Percentiles rank a stretch among this genome's conserved stretches.
These are phyloP conservation scores for Paramecium tetraurelia DNA, from an alignment of 73 alveolate species.

Conservation along the genomic window DNA sequence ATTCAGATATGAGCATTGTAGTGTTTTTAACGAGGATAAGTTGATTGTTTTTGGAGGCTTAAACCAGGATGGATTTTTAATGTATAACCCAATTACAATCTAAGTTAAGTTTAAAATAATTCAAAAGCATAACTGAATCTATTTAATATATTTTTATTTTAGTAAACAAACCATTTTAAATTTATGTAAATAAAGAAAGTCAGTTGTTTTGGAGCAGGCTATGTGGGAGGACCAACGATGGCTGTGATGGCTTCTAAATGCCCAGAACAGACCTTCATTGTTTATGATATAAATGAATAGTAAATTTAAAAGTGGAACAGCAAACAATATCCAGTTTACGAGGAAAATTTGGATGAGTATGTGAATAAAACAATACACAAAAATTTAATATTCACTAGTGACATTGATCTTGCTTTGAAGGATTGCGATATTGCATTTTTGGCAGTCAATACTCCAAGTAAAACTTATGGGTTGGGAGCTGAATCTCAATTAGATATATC, in stretches of 20 bases:
- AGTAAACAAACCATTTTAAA: not conserved
- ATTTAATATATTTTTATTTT: not conserved
- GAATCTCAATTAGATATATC: conserved; percentile 78
- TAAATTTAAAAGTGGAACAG: conserved; percentile 76
- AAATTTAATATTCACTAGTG: conserved; percentile 78
- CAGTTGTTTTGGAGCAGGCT: conserved; percentile 96
- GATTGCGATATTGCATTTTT: conserved; percentile 73
- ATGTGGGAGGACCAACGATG: conserved; percentile 96
- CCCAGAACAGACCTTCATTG: conserved; percentile 73
- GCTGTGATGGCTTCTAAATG: conserved; percentile 86
- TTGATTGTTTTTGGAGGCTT: not conserved
- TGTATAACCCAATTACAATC: not conserved
- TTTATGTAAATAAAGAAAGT: conserved; percentile 56
- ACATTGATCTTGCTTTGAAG: conserved; percentile 68
- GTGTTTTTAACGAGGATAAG: not conserved
- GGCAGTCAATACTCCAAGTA: conserved; percentile 95
- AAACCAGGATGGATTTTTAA: not conserved
- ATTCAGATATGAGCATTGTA: not conserved
- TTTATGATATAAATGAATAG: conserved; percentile 80
- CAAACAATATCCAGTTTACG: conserved; percentile 10
- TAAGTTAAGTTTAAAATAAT: not conserved
- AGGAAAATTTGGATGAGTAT: not conserved
- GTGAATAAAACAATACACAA: conserved; percentile 9
- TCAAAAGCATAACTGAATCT: not conserved
- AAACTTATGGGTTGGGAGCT: conserved; percentile 73